phyloP scores from a whole-genome alignment of 768 basidiomycete genomes.

The Daedaleopsis sinensis region DNA sequence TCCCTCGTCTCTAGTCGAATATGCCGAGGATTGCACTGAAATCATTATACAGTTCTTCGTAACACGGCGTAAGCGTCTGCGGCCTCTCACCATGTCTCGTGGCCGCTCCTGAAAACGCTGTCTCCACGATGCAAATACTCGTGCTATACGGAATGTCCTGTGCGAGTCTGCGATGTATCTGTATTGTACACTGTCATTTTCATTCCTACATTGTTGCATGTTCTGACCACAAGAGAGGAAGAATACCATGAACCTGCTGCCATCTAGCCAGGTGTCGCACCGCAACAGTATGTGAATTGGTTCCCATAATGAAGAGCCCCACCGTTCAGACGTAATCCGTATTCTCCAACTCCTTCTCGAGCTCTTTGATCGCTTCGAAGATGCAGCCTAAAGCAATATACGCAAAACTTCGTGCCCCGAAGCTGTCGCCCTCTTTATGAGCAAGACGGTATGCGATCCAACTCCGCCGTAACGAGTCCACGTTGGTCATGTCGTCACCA shows the following conservation, averaged over 20 bases:
- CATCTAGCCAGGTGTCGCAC: too few relatives aligned
- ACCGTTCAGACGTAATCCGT: not conserved
- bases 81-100: not conserved
- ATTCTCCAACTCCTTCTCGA: constrained; percentile 38
- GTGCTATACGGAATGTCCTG: constrained; percentile 4
- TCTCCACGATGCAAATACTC: not conserved
- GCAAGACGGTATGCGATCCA: constrained; percentile 62
- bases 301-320: too few relatives aligned
- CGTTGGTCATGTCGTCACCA: constrained; percentile 33
- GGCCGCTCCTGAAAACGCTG: not conserved
- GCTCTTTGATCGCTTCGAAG: constrained; percentile 52
- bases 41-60: constrained; percentile 59
- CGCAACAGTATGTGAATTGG: too few relatives aligned
- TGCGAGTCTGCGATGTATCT: constrained; percentile 13
- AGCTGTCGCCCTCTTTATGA: constrained; percentile 36
- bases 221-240: not conserved
- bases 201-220: constrained; percentile 1
- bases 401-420: constrained; percentile 64
- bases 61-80: constrained; percentile 30
- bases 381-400: constrained; percentile 60
- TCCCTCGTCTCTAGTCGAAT: constrained; percentile 24
- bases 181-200: constrained; percentile 19
- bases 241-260: not conserved
- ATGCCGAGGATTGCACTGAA: constrained; percentile 36
- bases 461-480: constrained; percentile 46